phyloP scores from a whole-genome alignment of 2,329 filamentous ascomycete species.

The Drechmeria coniospora region DNA sequence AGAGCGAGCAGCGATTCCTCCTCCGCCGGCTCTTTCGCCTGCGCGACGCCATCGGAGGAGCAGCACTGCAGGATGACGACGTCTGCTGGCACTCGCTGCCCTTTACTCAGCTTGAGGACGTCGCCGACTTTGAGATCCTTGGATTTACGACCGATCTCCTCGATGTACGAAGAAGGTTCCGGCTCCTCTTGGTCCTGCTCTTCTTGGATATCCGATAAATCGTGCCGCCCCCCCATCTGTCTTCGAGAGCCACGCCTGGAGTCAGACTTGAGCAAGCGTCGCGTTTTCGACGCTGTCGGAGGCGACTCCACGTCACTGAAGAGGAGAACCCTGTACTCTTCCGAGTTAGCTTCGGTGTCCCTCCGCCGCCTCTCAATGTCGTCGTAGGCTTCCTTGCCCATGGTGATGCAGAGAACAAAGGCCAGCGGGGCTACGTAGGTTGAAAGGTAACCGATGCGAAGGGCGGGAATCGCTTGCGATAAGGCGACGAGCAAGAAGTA shows the following conservation, averaged over 20 bases:
- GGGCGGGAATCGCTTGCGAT: conserved; percentile 76
- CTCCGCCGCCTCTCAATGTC: conserved; percentile 75
- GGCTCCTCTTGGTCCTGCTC: conserved; percentile 39
- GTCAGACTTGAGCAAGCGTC: conserved; percentile 28
- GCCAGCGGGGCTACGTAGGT: conserved; percentile 87
- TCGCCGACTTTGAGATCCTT: conserved; percentile 86
- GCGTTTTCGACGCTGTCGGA: conserved; percentile 22
- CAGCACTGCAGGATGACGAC: conserved; percentile 82
- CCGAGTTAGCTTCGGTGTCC: conserved; percentile 88
- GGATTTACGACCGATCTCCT: conserved; percentile 65
- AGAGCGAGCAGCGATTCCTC: conserved; percentile 28
- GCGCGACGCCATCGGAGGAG: conserved; percentile 33
- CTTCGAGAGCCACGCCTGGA: conserved; percentile 15
- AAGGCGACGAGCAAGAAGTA: conserved; percentile 93
- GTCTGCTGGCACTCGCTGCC: conserved; percentile 86
- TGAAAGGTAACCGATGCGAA: conserved; percentile 85
- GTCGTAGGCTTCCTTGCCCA: conserved; percentile 91
- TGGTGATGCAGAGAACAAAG: conserved; percentile 81
- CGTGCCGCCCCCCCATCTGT: conserved; percentile 14
- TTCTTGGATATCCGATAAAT: conserved; percentile 50
- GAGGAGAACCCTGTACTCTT: conserved; percentile 64
- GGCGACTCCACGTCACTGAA: conserved; percentile 43
- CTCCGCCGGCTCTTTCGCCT: conserved; percentile 16
- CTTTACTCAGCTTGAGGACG: conserved; percentile 82
- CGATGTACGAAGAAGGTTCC: conserved; percentile 33